Evolutionary conservation across 2,329 filamentous ascomycete species (phyloP), one percentile per base, ranked within the genome.

Genomic region (Samsoniella hepiali): DNA sequence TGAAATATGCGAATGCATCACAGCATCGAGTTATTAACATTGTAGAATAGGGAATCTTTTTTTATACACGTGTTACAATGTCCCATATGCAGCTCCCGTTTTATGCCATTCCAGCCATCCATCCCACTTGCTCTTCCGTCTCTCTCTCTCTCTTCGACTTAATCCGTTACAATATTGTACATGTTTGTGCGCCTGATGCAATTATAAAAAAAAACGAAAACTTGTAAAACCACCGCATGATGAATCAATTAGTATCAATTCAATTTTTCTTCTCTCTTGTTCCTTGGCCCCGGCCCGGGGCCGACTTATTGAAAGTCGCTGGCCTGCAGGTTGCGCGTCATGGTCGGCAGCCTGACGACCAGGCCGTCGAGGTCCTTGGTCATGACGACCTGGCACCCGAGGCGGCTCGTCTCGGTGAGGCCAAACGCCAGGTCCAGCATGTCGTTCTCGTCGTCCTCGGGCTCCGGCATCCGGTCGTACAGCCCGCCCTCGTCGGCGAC

Each of bases 241-340:
- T 15, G 34, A 38, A 42, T 53, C 47, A 60, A 58, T 27, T 29
- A 22, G 22, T 22, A 22, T 44, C 54, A 57, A 29, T 13, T 57
- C 31, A 3, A 47, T n/a, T 58, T 13, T 36, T 34, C 2, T 47
- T 17, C 7, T 22, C 31, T 15, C 5, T 7, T 1, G 29, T 11
- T 11, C 29, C n/a, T 15, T 15, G 17, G 8, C 51, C 15, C 22
- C 22, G 1, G 22, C 22, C 22, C 22, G 22, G 22, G 27, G 13
- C 44, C 15, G 1, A 15, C 49, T 71, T 66, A 73, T 70, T 82
- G 80, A 71, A 99, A 99, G 78, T 99, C 95, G 76, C 91, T 96
- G 15, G 92, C 91, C 79, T 99, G 95, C 77, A 99, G 72, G 73
- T 99, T 99, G 75, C 95, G 84, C 68, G 95, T 98, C 93, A 97